Evolutionary conservation across 2,329 filamentous ascomycete genomes (phyloP).

Genomic region (Calonectria pteridis): DNA sequence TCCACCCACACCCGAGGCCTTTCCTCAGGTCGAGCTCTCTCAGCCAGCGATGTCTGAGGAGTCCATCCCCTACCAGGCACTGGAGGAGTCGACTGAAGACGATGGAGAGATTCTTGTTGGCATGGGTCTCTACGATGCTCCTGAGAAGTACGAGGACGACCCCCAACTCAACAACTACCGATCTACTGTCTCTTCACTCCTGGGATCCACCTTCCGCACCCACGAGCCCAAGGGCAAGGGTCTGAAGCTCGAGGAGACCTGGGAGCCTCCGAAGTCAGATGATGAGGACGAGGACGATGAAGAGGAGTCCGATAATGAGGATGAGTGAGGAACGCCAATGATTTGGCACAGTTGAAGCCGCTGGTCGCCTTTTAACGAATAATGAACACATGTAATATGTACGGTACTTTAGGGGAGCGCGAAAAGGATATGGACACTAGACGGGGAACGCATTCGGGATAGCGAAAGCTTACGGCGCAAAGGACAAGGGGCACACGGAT

Average conservation of each 20-base stretch:
- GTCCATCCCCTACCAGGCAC: constrained; percentile 60
- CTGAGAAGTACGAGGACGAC: constrained; percentile 67
- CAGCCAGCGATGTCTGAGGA: constrained; percentile 64
- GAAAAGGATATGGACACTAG: constrained; percentile 18
- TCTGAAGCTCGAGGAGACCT: constrained; percentile 85
- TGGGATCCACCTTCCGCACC: constrained; percentile 62
- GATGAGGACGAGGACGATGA: constrained; percentile 67
- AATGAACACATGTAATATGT: constrained; percentile 38
- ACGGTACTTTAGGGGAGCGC: constrained; percentile 20
- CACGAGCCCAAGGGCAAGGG: constrained; percentile 74
- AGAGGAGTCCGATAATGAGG: constrained; percentile 55
- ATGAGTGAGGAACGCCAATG: constrained; percentile 40
- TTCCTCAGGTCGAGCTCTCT: constrained; percentile 64
- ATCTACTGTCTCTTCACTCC: constrained; percentile 66
- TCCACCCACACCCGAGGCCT: constrained; percentile 71
- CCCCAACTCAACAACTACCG: constrained; percentile 66
- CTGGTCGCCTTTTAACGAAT: constrained; percentile 29
- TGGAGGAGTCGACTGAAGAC: constrained; percentile 64
- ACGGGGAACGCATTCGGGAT: constrained; percentile 22
- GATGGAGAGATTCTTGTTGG: constrained; percentile 82
- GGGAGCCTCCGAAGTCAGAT: constrained; percentile 76
- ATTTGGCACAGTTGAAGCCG: constrained; percentile 2
- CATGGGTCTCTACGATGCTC: constrained; percentile 84
- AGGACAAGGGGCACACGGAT: constrained; percentile 3
- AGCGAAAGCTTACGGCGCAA: constrained; percentile 28